These are phyloP conservation scores for Scheffersomyces lignosus DNA, from an alignment of 805 yeast genomes.

Conservation along the genomic window DNA sequence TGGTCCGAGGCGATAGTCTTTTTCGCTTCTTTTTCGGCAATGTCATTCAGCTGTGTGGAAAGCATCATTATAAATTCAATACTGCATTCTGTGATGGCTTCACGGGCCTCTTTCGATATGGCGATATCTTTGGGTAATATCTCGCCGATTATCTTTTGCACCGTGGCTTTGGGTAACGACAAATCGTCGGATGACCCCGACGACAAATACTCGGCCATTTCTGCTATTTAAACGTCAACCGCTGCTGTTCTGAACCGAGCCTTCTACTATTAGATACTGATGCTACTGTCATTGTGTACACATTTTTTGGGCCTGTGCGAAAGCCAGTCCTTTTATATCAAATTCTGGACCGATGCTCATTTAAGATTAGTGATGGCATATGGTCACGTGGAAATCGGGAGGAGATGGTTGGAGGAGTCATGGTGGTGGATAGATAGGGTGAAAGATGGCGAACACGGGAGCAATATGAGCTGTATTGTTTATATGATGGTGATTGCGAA, in stretches of 20 bases:
- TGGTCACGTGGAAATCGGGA: too few relatives aligned
- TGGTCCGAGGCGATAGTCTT: constrained; percentile 97
- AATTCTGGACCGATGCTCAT: too few relatives aligned
- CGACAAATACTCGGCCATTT: constrained; percentile 40
- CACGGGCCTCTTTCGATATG: constrained; percentile 90
- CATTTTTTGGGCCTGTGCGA: too few relatives aligned
- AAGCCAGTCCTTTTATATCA: too few relatives aligned
- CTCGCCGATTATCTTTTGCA: constrained; percentile 90
- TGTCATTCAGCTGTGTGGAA: constrained; percentile 90
- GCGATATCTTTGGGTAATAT: constrained; percentile 85
- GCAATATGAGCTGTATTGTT: too few relatives aligned
- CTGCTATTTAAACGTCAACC: not conserved
- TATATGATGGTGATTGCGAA: too few relatives aligned
- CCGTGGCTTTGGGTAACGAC: constrained; percentile 72
- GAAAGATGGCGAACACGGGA: too few relatives aligned
- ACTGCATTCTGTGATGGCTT: constrained; percentile 93
- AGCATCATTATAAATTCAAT: constrained; percentile 94
- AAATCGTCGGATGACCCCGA: constrained; percentile 37
- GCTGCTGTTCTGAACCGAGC: constrained; percentile 2
- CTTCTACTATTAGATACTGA: too few relatives aligned
- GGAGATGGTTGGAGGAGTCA: too few relatives aligned
- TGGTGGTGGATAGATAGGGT: too few relatives aligned
- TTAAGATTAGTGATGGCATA: too few relatives aligned
- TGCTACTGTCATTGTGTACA: too few relatives aligned
- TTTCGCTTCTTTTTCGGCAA: constrained; percentile 93